These are phyloP conservation scores for Aspergillus proliferans DNA, from an alignment of 2,329 filamentous ascomycete genomes.

Conservation along the genomic window DNA sequence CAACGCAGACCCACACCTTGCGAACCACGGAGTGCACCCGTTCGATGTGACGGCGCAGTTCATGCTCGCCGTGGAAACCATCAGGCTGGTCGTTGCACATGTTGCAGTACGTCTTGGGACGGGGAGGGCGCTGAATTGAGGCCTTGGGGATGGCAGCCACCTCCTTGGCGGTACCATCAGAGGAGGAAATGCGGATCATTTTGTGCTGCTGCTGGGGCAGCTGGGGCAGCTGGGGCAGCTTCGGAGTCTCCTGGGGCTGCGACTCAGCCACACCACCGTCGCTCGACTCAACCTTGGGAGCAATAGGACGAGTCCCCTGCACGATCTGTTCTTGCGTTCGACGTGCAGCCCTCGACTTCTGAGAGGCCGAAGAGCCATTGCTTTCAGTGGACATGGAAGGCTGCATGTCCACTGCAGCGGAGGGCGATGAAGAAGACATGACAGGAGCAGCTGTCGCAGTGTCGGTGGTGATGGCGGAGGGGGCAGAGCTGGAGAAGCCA, in stretches of 20 bases:
- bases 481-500: conserved; percentile 33
- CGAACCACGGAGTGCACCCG: conserved; percentile 58
- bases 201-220: conserved; percentile 28
- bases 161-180: conserved; percentile 50
- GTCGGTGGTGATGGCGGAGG: conserved; percentile 24
- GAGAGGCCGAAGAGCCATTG: conserved; percentile 39
- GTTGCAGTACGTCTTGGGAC: conserved; percentile 64
- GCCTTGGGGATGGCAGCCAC: conserved; percentile 51
- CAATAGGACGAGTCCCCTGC: conserved; percentile 45
- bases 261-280: conserved; percentile 24
- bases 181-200: conserved; percentile 47
- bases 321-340: conserved; percentile 45
- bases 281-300: conserved; percentile 39
- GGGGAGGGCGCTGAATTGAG: conserved; percentile 58
- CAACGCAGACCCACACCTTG: conserved; percentile 59
- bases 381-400: conserved; percentile 45
- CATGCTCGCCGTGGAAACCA: conserved; percentile 81
- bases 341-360: conserved; percentile 39
- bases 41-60: conserved; percentile 63
- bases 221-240: neutral
- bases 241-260: neutral
- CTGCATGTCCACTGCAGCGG: conserved; percentile 45
- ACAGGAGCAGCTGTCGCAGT: conserved; percentile 7
- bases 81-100: conserved; percentile 66
- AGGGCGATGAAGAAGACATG: conserved; percentile 28